Evolutionary conservation across 1,284 basidiomycete genomes (phyloP), one percentile per base, ranked within the genome.

Genomic region (Malassezia restricta): DNA sequence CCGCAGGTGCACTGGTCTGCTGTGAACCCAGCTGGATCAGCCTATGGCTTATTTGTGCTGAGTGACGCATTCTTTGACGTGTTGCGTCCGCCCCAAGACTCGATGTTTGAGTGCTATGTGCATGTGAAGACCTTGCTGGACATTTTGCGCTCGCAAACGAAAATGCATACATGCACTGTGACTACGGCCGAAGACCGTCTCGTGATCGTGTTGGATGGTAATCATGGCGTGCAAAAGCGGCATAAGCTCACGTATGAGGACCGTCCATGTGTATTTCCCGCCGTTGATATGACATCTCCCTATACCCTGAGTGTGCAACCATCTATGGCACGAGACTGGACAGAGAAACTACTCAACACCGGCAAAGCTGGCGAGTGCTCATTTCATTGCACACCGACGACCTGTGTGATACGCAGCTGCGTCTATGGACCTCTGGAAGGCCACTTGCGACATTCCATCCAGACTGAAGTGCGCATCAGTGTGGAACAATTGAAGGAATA

Each of bases 1-100:
- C 40, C 33, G 14, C 52, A 65, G 51, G 54, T 69, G 3, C 60
- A 65, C 8, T 52, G 68, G 5, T 61, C 61, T 4, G 58, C 64
- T 2, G 66, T 69, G 52, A 69, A 69, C 32, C 40, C 62, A 2
- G 56, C 65, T 40, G 58, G 62, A 28, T 69, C 67, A 29, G 67
- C 65, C 3, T 69, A 68, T 24, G 62, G 59, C 53, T 50, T 62
- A 39, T 66, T 69, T 29, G 49, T 53, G 15, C 60, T 68, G 41
- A 56, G 57, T 24, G 55, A 51, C 1, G 49, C 56, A 32, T 69
- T 66, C 43, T 68, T 68, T 49, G 57, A 64, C 43, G 42, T 40
- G 30, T 38, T 61, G 15, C 30, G 6, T 5, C 30, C 48, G 3
- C 6, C 20, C 0, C 35, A 49, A 20, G 40, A 42, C 11, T 12